Percentiles rank a stretch among this genome's conserved stretches.
Conservation (phyloP, 352 stramenopile genomes). For the Pythium folliculosum region DNA sequence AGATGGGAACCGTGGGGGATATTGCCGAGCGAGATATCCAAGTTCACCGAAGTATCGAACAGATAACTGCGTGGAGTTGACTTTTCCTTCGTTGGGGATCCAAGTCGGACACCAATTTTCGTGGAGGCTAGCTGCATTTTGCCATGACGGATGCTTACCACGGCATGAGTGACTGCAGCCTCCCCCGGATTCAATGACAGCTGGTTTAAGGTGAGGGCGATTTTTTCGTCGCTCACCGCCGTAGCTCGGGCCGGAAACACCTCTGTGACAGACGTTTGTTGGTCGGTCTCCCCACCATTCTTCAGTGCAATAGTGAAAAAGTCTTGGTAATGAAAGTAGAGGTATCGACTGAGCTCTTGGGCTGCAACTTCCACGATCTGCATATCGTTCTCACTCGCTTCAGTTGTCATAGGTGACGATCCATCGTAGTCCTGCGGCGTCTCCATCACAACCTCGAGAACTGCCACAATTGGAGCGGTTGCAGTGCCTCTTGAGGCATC, state of each 20-base stretch:
- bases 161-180: slow-evolving; percentile 12
- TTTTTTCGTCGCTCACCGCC: slow-evolving; percentile 1
- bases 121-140: slow-evolving; percentile 28
- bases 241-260: slow-evolving; percentile 25
- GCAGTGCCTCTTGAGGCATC: slow-evolving; percentile 30
- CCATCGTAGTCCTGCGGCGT: not conserved
- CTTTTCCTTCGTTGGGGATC: slow-evolving; percentile 31
- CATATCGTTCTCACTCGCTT: slow-evolving; percentile 50
- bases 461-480: slow-evolving; percentile 45
- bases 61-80: slow-evolving; percentile 8
- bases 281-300: not conserved
- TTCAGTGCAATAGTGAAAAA: slow-evolving; percentile 54
- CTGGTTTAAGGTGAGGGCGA: slow-evolving; percentile 15
- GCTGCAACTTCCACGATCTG: slow-evolving; percentile 68
- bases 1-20: slow-evolving; percentile 80
- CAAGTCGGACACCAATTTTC: slow-evolving; percentile 18
- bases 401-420: not conserved
- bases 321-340: slow-evolving; percentile 74
- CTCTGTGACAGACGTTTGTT: slow-evolving; percentile 3
- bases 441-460: slow-evolving; percentile 66
- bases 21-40: slow-evolving; percentile 49
- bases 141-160: slow-evolving; percentile 36
- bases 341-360: slow-evolving; percentile 64
- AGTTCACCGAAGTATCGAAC: slow-evolving; percentile 21
- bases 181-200: slow-evolving; percentile 9